Percentiles rank a stretch among this genome's conserved stretches.
phyloP scores from a whole-genome alignment of 805 yeast species.

The Candida dajiaensis region DNA sequence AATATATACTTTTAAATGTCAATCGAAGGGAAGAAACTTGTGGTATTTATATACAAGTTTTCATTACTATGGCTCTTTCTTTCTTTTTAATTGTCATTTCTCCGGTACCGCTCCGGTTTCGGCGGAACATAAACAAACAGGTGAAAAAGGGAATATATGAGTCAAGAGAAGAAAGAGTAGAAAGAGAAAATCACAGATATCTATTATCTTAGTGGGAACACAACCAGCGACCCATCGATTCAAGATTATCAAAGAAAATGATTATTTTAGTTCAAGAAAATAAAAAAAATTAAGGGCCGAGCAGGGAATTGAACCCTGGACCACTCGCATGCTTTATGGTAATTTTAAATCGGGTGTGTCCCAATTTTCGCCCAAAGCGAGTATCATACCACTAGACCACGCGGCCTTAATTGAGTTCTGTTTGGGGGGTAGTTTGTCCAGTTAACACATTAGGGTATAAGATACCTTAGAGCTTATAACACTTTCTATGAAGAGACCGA shows the following conservation, averaged over 20 bases:
- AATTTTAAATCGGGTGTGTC: constrained; percentile 2
- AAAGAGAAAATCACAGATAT: too few relatives aligned
- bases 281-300: not conserved
- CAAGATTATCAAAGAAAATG: too few relatives aligned
- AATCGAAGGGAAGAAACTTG: not conserved
- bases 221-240: too few relatives aligned
- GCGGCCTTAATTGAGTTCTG: constrained; percentile 10
- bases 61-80: not conserved
- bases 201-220: too few relatives aligned
- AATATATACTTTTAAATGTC: too few relatives aligned
- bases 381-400: constrained; percentile 24
- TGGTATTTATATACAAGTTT: not conserved
- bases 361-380: constrained; percentile 21
- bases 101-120: not conserved
- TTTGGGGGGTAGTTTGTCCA: too few relatives aligned
- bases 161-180: not conserved
- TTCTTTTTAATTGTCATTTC: not conserved
- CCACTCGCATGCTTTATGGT: constrained; percentile 3
- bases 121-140: not conserved
- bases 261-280: not conserved
- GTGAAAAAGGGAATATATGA: not conserved
- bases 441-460: too few relatives aligned
- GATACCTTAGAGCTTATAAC: too few relatives aligned
- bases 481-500: too few relatives aligned
- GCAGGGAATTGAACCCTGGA: constrained; percentile 1